Percentiles rank a stretch among this genome's conserved stretches.
These are phyloP conservation scores for Apiosordaria backusii DNA, from an alignment of 495 filamentous ascomycete genomes.

Conservation along the genomic window DNA sequence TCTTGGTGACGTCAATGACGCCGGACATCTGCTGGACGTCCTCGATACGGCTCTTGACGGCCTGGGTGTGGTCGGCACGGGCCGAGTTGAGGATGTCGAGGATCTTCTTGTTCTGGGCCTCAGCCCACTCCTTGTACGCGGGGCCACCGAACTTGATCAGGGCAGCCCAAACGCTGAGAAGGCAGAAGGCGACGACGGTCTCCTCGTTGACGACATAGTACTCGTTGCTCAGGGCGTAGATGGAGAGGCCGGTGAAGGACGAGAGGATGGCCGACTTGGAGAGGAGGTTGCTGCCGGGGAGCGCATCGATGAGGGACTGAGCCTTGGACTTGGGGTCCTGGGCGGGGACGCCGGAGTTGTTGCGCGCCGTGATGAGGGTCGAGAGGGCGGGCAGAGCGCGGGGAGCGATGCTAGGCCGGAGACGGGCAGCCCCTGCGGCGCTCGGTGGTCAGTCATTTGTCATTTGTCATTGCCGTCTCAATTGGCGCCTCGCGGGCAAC, in stretches of 20 bases:
- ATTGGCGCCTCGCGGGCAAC: slow-evolving; percentile 18
- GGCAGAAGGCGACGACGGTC: slow-evolving; percentile 81
- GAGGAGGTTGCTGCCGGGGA: slow-evolving; percentile 79
- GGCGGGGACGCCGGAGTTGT: slow-evolving; percentile 70
- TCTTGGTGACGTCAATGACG: slow-evolving; percentile 94
- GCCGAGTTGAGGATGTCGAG: slow-evolving; percentile 89
- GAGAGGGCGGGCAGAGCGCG: slow-evolving; percentile 70
- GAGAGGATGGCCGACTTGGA: slow-evolving; percentile 97
- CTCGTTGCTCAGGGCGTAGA: slow-evolving; percentile 98
- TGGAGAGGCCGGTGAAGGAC: slow-evolving; percentile 79
- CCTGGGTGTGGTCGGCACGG: slow-evolving; percentile 87
- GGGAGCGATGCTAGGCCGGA: slow-evolving; percentile 68
- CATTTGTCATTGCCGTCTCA: slow-evolving; percentile 16
- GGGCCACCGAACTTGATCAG: slow-evolving; percentile 90
- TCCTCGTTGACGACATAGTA: slow-evolving; percentile 99
- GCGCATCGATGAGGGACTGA: slow-evolving; percentile 85
- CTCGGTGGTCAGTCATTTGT: slow-evolving; percentile 11
- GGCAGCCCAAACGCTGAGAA: slow-evolving; percentile 84
- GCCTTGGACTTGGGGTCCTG: slow-evolving; percentile 91
- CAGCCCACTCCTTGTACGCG: slow-evolving; percentile 87
- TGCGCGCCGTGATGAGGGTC: slow-evolving; percentile 58
- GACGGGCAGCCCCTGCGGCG: slow-evolving; percentile 74
- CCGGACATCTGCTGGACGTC: slow-evolving; percentile 87
- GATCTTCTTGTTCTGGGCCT: slow-evolving; percentile 80
- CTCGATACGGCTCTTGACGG: slow-evolving; percentile 88